Percentiles rank a stretch among this genome's conserved stretches.
phyloP scores from a whole-genome alignment of 768 basidiomycete genomes.

The Tubosaeta sp. region DNA sequence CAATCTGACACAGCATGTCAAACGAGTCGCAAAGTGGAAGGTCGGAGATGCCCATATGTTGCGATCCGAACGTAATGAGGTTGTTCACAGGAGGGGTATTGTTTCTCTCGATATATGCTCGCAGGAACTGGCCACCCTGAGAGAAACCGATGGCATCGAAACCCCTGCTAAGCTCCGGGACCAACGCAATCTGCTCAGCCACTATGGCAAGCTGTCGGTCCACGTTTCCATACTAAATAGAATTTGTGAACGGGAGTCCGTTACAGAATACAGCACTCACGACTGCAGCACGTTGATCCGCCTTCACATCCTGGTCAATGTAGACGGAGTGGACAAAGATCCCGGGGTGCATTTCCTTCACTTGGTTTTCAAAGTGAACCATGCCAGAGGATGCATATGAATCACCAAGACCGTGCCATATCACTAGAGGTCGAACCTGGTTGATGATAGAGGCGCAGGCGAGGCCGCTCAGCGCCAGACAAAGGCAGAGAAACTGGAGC shows the following conservation, averaged over 20 bases:
- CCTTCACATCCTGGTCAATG: slow-evolving; percentile 55
- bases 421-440: slow-evolving; percentile 51
- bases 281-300: slow-evolving; percentile 66
- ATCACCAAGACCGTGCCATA: slow-evolving; percentile 86
- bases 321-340: slow-evolving; percentile 76
- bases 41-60: slow-evolving; percentile 84
- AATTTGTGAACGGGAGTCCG: slow-evolving; percentile 2
- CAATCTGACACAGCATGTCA: slow-evolving; percentile 68
- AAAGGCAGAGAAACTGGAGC: slow-evolving; percentile 9
- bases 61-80: slow-evolving; percentile 82
- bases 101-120: slow-evolving; percentile 77
- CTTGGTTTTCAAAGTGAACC: slow-evolving; percentile 52
- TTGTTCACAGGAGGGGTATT: slow-evolving; percentile 74
- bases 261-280: slow-evolving; percentile 44
- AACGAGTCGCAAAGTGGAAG: slow-evolving; percentile 58
- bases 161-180: slow-evolving; percentile 62
- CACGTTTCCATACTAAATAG: slow-evolving; percentile 68
- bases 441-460: slow-evolving; percentile 11
- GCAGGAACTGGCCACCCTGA: slow-evolving; percentile 85
- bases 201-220: slow-evolving; percentile 65
- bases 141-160: slow-evolving; percentile 90
- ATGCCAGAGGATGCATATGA: slow-evolving; percentile 71
- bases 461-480: slow-evolving; percentile 12
- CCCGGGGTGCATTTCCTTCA: slow-evolving; percentile 64
- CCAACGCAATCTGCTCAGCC: slow-evolving; percentile 55